phyloP scores from a whole-genome alignment of 73 alveolate species.

The Symbiodinium pilosum region DNA sequence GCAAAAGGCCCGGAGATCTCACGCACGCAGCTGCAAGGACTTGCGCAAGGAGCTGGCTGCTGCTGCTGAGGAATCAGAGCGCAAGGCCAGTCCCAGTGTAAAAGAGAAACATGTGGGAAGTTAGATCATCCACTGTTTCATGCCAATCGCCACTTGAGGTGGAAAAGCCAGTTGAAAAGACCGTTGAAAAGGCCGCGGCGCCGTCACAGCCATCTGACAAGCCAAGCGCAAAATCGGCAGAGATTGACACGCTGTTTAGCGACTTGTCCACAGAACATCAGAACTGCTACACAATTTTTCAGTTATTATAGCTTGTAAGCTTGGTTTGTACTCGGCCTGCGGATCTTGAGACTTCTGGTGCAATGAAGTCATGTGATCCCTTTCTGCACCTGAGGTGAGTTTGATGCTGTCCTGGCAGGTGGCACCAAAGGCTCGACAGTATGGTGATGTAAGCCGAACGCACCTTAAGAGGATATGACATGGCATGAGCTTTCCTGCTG shows the following conservation, averaged over 20 bases:
- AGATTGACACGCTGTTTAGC: neutral
- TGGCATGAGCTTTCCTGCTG: too few species aligned
- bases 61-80: neutral
- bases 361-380: neutral
- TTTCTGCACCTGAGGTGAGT: neutral
- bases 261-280: neutral
- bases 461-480: neutral
- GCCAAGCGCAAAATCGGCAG: neutral
- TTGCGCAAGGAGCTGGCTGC: slow-evolving; percentile 10
- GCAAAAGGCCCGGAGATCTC: too few species aligned
- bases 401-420: neutral
- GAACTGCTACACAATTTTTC: neutral
- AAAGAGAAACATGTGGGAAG: too few species aligned
- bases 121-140: too few species aligned
- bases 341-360: too few species aligned
- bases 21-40: too few species aligned
- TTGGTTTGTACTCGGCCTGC: too few species aligned
- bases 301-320: too few species aligned
- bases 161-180: neutral
- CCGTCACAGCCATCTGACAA: neutral
- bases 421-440: neutral
- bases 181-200: neutral
- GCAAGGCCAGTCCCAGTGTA: neutral
- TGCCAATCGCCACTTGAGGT: too few species aligned
- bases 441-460: neutral